Evolutionary conservation across 129 eudicot genomes (phyloP).

Genomic region (Tagetes erecta): DNA sequence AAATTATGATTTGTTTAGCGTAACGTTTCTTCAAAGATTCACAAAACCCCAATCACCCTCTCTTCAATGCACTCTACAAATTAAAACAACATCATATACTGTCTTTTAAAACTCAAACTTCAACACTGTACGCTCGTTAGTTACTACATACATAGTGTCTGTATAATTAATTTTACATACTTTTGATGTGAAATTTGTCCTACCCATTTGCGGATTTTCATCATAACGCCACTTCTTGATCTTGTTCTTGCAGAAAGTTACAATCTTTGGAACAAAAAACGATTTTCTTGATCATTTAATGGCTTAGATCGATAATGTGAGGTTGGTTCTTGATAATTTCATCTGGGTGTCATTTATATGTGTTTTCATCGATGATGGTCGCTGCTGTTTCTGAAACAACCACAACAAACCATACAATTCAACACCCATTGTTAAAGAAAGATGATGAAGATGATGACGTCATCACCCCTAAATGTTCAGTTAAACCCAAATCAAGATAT

Average conservation of each 20-base stretch:
- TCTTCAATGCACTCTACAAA: constrained; percentile 8
- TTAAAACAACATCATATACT: background rate
- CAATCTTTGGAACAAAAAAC: background rate
- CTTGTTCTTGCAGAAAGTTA: constrained; percentile 27
- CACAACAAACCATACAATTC: constrained; percentile 31
- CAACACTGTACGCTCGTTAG: constrained; percentile 21
- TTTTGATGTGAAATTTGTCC: constrained; percentile 22
- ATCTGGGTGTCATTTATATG: constrained; percentile 14
- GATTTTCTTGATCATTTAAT: constrained; percentile 17
- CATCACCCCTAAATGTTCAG: constrained; percentile 27
- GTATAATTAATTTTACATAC: background rate
- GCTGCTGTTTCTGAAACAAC: constrained; percentile 57
- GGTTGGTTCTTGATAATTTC: constrained; percentile 27
- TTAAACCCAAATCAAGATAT: constrained; percentile 56
- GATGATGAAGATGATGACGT: constrained; percentile 52
- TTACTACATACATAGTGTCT: no score
- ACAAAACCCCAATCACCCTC: constrained; percentile 50
- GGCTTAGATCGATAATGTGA: constrained; percentile 51
- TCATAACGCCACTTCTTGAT: constrained; percentile 34
- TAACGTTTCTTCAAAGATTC: constrained; percentile 58
- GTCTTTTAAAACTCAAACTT: background rate
- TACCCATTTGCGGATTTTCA: constrained; percentile 30
- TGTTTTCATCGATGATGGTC: constrained; percentile 49
- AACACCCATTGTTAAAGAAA: constrained; percentile 62
- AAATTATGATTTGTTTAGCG: constrained; percentile 41